Evolutionary conservation across 495 filamentous ascomycete genomes (phyloP).

Genomic region (Aspergillus incahuasiensis): DNA sequence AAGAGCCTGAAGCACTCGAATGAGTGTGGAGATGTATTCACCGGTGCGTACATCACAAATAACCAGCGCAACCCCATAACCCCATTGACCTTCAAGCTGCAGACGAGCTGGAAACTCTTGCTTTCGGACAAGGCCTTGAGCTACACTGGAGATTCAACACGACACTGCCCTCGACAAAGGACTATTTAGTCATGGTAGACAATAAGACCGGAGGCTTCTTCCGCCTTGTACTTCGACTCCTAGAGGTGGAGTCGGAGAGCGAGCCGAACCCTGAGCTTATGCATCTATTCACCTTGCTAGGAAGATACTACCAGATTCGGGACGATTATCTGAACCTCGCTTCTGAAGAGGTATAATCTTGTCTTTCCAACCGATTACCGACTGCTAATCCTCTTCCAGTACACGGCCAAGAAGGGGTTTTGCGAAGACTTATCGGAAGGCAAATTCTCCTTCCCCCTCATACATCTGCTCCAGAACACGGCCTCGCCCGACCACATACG

Average conservation of each 20-base stretch:
- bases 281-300: conserved; percentile 20
- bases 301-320: conserved; percentile 32
- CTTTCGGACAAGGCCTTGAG: conserved; percentile 29
- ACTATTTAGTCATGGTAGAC: conserved; percentile 25
- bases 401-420: conserved; percentile 13
- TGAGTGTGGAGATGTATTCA: background rate
- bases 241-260: conserved; percentile 15
- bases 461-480: conserved; percentile 5
- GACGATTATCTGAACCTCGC: conserved; percentile 37
- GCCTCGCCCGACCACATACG: background rate
- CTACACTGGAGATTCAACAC: conserved; percentile 28
- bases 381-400: background rate
- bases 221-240: conserved; percentile 21
- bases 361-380: background rate
- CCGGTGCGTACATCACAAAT: background rate
- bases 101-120: conserved; percentile 16
- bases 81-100: background rate
- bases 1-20: background rate
- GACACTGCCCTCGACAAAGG: conserved; percentile 14
- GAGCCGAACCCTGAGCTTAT: conserved; percentile 1
- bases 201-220: conserved; percentile 36
- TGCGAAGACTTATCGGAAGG: conserved; percentile 16
- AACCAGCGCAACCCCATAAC: no score
- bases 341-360: background rate
- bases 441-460: conserved; percentile 14